A percentile compares a stretch with the other conserved stretches of the same genome.
Evolutionary conservation across 73 alveolate species (phyloP).

Genomic region (Paramecium pentaurelia): DNA sequence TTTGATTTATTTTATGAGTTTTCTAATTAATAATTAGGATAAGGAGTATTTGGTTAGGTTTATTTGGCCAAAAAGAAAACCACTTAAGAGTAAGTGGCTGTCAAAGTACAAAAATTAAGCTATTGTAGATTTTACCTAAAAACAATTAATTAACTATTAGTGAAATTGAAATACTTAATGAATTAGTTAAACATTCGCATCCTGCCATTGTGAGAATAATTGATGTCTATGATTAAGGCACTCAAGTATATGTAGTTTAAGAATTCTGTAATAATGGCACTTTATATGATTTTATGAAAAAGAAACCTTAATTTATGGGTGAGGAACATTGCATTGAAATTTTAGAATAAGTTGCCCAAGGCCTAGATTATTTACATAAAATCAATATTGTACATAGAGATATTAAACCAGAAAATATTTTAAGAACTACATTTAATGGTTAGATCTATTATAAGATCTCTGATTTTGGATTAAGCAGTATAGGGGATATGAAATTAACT

Average conservation of each 20-base stretch:
- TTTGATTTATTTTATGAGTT: neutral
- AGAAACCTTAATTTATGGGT: neutral
- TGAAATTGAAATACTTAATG: neutral
- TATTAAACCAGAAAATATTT: slow-evolving; percentile 56
- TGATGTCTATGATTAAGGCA: slow-evolving; percentile 5
- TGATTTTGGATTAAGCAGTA: slow-evolving; percentile 29
- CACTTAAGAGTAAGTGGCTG: neutral
- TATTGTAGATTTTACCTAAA: neutral
- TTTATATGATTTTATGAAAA: neutral
- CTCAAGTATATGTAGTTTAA: neutral
- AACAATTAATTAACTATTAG: neutral
- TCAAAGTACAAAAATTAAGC: neutral
- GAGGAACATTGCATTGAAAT: slow-evolving; percentile 21
- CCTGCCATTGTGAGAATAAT: neutral
- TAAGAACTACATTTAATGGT: neutral
- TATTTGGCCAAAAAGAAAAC: neutral
- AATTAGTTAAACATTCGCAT: neutral
- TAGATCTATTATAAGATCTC: neutral
- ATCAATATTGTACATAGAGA: slow-evolving; percentile 55
- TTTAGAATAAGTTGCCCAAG: neutral
- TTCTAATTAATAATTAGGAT: neutral
- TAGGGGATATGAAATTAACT: neutral
- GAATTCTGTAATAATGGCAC: slow-evolving; percentile 20
- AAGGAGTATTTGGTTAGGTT: neutral
- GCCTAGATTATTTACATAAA: neutral